Base-by-base conservation (phyloP, 257 asterid genomes). In the Echites panduratus region DNA sequence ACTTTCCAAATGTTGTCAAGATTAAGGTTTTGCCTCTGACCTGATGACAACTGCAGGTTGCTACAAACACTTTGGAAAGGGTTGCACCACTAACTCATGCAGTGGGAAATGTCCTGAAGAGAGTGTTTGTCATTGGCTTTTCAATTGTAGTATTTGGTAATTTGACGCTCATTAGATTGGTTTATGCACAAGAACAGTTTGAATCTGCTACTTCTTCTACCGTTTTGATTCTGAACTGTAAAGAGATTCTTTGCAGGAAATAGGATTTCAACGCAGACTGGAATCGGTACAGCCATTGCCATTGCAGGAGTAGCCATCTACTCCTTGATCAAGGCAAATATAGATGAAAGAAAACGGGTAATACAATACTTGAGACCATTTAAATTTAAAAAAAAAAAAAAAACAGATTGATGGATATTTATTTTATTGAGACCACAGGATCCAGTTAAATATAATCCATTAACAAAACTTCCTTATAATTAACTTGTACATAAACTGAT, bases 41-140 rank as follows among this genome's bases (percentile, higher is more conserved):
- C 4, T 17, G 5, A 9, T 57, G 17, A 48, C 68, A 41, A 73
- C 19, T 66, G 72, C 80, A 87, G 91, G 91, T 87, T 58, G 91
- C 89, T 57, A 81, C 91, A 4, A 87, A 87, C 87, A 87, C 91
- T 5, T 63, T 87, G 82, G 91, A 87, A 76, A 66, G 91, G 52
- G 91, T 82, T 4, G 89, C 91, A 0, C 91, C 91, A 24, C 87
- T 87, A 17, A 87, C 89, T 22, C 91, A 87, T 73, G 89, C 91
- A 5, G 91, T 87, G 2, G 91, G 91, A 29, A 87, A 84, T 45
- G 91, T 87, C 66, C 76, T 87, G 72, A 87, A 87, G 79, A 78
- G 91, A 54, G 89, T 87, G 27, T 87, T 87, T 66, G 91, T 87
- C 70, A 87, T 84, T 44, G 91, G 91, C 17, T 87, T 87, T 83